phyloP scores from a whole-genome alignment of 179 eudicot genomes.

The Patellifolia procumbens region DNA sequence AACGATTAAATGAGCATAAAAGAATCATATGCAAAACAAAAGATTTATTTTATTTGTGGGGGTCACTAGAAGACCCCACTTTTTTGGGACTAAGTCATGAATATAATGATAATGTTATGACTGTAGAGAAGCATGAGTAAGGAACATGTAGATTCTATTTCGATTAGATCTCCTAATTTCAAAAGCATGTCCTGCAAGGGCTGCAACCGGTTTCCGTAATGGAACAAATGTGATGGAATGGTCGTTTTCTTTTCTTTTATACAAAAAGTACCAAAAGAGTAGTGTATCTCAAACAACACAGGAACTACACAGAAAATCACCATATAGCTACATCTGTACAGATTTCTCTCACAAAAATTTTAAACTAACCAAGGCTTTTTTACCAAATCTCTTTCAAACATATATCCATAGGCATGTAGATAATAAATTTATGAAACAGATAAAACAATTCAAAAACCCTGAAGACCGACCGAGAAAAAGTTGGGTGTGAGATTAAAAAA shows the following conservation, averaged over 20 bases:
- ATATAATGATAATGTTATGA: not conserved
- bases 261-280: not conserved
- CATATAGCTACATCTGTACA: not conserved
- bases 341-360: too few relatives aligned
- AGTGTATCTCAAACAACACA: not conserved
- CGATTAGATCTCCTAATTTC: not conserved
- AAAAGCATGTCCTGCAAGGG: not conserved
- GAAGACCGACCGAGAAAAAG: too few relatives aligned
- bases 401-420: not conserved
- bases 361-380: not conserved
- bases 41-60: not conserved
- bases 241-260: not conserved
- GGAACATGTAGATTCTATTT: not conserved
- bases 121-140: not conserved
- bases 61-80: not conserved
- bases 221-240: not conserved
- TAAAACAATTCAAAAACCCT: too few relatives aligned
- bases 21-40: not conserved
- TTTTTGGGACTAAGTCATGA: not conserved
- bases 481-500: too few relatives aligned
- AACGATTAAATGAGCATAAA: not conserved
- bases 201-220: not conserved
- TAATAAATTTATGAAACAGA: too few relatives aligned
- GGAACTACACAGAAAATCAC: not conserved
- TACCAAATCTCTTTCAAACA: not conserved